Evolutionary conservation across 306 rosid genomes (phyloP).

Genomic region (Carpinus fangiana): DNA sequence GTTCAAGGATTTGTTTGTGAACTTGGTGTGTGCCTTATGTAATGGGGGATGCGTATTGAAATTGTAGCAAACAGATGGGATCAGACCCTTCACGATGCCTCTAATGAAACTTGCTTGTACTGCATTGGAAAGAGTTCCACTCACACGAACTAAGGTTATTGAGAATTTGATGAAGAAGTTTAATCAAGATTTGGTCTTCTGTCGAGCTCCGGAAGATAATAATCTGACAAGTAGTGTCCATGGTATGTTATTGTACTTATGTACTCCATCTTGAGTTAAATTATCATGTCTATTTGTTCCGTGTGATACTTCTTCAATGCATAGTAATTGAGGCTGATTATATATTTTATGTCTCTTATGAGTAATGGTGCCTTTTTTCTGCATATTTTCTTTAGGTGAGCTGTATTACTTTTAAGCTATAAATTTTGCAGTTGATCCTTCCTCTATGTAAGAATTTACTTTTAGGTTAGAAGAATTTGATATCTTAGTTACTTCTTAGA

Average conservation of each 20-base stretch:
- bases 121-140: constrained; percentile 89
- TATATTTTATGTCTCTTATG: neutral
- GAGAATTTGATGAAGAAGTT: constrained; percentile 77
- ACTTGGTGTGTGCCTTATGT: constrained; percentile 1
- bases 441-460: neutral
- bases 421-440: neutral
- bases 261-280: neutral
- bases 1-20: neutral
- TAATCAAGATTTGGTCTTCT: constrained; percentile 83
- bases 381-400: neutral
- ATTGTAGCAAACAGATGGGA: constrained; percentile 78
- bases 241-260: constrained; percentile 49
- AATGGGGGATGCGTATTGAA: constrained; percentile 13
- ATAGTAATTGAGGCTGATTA: neutral
- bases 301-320: neutral
- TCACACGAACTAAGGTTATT: constrained; percentile 70
- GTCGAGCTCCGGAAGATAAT: constrained; percentile 76
- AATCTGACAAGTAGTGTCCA: constrained; percentile 59
- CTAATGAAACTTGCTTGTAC: constrained; percentile 94
- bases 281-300: neutral
- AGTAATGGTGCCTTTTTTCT: neutral
- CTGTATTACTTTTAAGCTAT: neutral
- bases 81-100: constrained; percentile 97
- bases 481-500: neutral
- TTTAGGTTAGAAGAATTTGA: neutral